phyloP scores from a whole-genome alignment of 1,284 basidiomycete species.

The Pseudozyma hubeiensis region DNA sequence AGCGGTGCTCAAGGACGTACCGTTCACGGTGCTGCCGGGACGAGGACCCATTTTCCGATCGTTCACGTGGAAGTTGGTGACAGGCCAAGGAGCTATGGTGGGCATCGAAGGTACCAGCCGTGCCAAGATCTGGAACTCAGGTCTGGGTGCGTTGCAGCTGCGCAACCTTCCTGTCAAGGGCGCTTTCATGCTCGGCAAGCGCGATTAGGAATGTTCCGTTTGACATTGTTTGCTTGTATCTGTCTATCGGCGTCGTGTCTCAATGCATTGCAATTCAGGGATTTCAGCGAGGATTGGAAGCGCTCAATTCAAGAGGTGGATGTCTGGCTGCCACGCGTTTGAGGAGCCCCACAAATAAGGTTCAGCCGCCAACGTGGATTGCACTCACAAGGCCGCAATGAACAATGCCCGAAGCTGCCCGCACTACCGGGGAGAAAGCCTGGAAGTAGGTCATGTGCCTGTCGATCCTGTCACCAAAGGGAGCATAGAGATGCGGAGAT shows the following conservation, averaged over 20 bases:
- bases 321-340: no score
- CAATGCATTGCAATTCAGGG: background rate
- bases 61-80: constrained; percentile 62
- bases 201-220: constrained; percentile 14
- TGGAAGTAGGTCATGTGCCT: background rate
- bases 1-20: constrained; percentile 59
- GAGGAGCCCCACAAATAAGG: constrained; percentile 4
- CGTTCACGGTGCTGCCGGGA: constrained; percentile 58
- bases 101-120: constrained; percentile 58
- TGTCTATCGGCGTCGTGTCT: constrained; percentile 4
- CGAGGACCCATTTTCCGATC: constrained; percentile 51
- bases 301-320: background rate
- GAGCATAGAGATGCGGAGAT: constrained; percentile 2
- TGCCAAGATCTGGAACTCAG: constrained; percentile 64
- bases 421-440: background rate
- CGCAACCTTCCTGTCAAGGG: constrained; percentile 60
- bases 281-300: background rate
- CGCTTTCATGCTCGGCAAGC: constrained; percentile 57
- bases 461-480: constrained; percentile 9
- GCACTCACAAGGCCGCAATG: no score
- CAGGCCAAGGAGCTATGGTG: constrained; percentile 59
- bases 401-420: no score
- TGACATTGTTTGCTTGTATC: background rate
- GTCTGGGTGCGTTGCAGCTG: constrained; percentile 55
- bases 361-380: no score